Evolutionary conservation across 179 eudicot species (phyloP), one percentile per base, ranked within the genome.

Genomic region (Nepenthes alata): DNA sequence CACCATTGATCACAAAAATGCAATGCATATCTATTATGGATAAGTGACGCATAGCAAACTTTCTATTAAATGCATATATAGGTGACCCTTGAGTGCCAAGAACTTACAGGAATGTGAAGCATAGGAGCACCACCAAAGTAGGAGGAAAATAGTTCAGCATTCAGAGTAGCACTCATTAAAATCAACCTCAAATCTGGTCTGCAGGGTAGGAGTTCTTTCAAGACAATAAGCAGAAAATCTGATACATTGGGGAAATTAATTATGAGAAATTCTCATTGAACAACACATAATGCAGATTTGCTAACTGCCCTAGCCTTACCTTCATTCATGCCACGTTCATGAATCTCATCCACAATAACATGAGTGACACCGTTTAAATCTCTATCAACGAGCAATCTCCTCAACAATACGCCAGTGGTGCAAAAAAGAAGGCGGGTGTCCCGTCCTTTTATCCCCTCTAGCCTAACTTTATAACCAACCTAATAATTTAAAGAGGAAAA

Each of bases 291-390:
- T 39, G 5, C 45, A 59, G 11, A 58, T 35, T 38, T 13, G 12
- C 65, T 36, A 25, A n/a, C 55, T 44, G 51, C 64, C 55, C 16
- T 48, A 44, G 53, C 54, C 53, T 37, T 75, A 87, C 95, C 95
- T 82, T 87, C 95, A 77, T 87, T 87, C 95, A 87, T 87, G 59
- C 95, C 95, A 51, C 95, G 90, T 74, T 87, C 95, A 68, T 87
- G 95, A 69, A 87, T 87, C 66, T 87, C 95, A 72, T 87, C 95
- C 55, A 87, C 85, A 71, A 87, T 77, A 47, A 87, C 95, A 70
- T 87, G 90, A 78, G 90, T 78, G 11, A 84, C 86, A 51, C 95
- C 95, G 61, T 76, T 79, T 71, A 87, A 70, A 5, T 57, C 71
- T 72, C 95, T 82, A 72, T 87, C 95, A 64, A 79, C 67, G 41